Base-by-base conservation (phyloP, 495 filamentous ascomycete species). In the Penicillium desertorum region DNA sequence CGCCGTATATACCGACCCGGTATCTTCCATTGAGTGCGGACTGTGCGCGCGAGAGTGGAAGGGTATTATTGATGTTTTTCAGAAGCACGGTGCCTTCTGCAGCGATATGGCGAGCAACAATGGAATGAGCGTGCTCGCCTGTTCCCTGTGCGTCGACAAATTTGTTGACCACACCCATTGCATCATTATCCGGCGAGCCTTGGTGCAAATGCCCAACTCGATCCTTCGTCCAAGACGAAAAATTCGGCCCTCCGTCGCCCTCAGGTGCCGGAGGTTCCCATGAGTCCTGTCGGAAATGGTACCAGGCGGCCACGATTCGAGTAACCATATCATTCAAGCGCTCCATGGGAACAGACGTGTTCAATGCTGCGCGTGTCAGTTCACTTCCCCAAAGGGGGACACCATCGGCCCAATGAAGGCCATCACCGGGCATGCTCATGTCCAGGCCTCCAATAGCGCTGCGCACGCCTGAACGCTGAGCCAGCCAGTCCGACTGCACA, bases 391-490 rank as follows among this genome's bases (percentile, higher is more conserved):
- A 96, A 0, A 96, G 79, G 0, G 88, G 86, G 19, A 88, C 71
- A 8, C 91, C 92, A 60, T 92, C 79, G 20, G 79, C 79, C 91
- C 90, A 96, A 14, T 61, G 60, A 10, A 89, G 67, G 2, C 93
- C 92, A 71, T 97, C 92, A 10, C 93, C 93, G 3, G 94, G 94
- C 93, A 97, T 97, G 12, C 83, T 89, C 90, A 96, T 92, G 70
- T 97, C 93, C 12, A 98, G 75, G 1, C 93, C 93, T 20, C 91
- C 86, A 20, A 96, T 71, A 4, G 92, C 88, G 58, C 85, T 88
- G 16, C 81, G 82, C 0, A 96, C 88, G 23, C 92, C 92, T 23
- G 85, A 86, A 30, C 89, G 81, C 68, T 96, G 92, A 6, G 92
- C 93, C 5, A 95, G 81, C 93, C 93, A 98, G 69, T 98, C 93